Base-by-base conservation (phyloP, 2,329 filamentous ascomycete genomes). In the Dothideomycetes sp. region DNA sequence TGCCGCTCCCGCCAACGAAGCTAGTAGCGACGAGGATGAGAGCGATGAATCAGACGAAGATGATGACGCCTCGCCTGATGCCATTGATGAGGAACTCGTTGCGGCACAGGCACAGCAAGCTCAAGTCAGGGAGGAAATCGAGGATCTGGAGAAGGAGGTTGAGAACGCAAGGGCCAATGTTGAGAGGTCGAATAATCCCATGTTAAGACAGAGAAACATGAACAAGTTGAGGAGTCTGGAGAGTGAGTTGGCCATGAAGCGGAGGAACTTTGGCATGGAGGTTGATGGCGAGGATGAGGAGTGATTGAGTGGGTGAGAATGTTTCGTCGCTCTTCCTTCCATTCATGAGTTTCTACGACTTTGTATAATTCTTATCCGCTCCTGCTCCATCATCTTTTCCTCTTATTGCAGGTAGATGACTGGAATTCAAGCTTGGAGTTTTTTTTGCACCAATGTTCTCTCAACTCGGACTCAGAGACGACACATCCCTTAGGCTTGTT, bases 191-290 rank as follows among this genome's bases (percentile, higher is more conserved):
- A 58, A 54, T 15, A 74, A 74, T 45, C 55, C 56, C 10, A 61
- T 77, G 45, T 59, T 75, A 48, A 68, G 64, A 54, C 60, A 64
- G 47, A 62, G 72, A 42, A 57, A 71, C 41, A 58, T 66, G 49
- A 62, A 64, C 30, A 70, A 67, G 44, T 62, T 75, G 32, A 60
- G 65, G 19, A 67, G 63, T 40, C 55, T 75, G 41, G 67, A 70
- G 55, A 62, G 64, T n/a, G 70, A 75, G 47, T 54, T 76, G 48
- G 64, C 71, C 44, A 54, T 74, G 36, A 76, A 76, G 60, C 68
- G 66, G 51, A 58, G 55, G 12, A 59, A 60, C 23, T 57, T 69
- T 42, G 57, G 57, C 9, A 43, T 60, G 43, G 55, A 53, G 25
- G 54, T 51, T 16, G 56, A 53, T 27, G 54, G 56, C 18, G 49